Conservation (phyloP, 2,329 filamentous ascomycete genomes). For the Calonectria montana region DNA sequence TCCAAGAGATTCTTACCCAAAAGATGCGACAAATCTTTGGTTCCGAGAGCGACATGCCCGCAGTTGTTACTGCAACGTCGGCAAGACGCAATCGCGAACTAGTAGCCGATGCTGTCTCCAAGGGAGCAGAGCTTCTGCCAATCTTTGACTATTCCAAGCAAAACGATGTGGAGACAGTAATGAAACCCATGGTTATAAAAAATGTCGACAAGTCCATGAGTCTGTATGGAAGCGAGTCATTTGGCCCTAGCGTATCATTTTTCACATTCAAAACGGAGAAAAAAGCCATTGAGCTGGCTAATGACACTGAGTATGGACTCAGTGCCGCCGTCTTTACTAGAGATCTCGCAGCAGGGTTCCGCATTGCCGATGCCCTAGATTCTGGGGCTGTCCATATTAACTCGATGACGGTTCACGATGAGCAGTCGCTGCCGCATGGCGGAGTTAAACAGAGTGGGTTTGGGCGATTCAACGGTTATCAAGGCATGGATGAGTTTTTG, state of each 20-base stretch:
- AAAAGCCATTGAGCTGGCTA: conserved; percentile 78
- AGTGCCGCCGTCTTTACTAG: conserved; percentile 75
- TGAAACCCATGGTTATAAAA: conserved; percentile 17
- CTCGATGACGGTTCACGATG: conserved; percentile 71
- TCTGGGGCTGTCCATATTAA: conserved; percentile 74
- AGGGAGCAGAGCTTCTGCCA: conserved; percentile 13
- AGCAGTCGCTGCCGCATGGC: conserved; percentile 69
- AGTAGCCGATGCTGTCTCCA: conserved; percentile 15
- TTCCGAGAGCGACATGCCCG: conserved; percentile 3
- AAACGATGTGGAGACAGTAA: conserved; percentile 4
- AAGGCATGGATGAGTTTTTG: conserved; percentile 40
- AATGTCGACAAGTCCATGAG: conserved; percentile 9
- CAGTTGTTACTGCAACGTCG: conserved; percentile 13
- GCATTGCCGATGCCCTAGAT: conserved; percentile 69
- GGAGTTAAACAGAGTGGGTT: conserved; percentile 71
- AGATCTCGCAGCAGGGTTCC: conserved; percentile 67
- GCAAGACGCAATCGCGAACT: conserved; percentile 19
- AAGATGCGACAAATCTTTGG: conserved; percentile 14
- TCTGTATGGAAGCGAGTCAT: conserved; percentile 20
- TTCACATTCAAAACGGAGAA: conserved; percentile 9
- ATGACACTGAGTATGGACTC: conserved; percentile 83
- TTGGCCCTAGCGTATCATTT: conserved; percentile 24
- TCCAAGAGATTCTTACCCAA: conserved; percentile 3
- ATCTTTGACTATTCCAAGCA: conserved; percentile 9
- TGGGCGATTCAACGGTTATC: conserved; percentile 62